phyloP scores from a whole-genome alignment of 2,329 filamentous ascomycete species.

The Epichloe amarillans region DNA sequence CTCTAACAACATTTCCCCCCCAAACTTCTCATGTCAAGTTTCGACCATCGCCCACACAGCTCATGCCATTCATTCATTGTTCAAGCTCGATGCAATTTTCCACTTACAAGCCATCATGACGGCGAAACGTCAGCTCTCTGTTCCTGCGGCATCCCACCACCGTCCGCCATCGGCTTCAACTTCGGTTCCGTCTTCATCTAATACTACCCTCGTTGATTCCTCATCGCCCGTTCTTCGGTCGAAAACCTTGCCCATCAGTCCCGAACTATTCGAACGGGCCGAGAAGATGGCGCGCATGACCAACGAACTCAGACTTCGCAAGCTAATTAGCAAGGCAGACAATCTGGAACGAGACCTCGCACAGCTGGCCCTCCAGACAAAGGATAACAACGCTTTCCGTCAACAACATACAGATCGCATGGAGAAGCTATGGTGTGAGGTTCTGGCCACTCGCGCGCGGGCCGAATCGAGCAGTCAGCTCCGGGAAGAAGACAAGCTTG shows the following conservation, averaged over 20 bases:
- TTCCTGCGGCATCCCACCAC: background rate
- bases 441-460: slow-evolving; percentile 17
- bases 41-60: too few relatives aligned
- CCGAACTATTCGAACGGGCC: slow-evolving; percentile 13
- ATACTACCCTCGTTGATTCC: background rate
- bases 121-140: slow-evolving; percentile 3
- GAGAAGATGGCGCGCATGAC: slow-evolving; percentile 24
- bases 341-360: slow-evolving; percentile 18
- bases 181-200: background rate
- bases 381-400: slow-evolving; percentile 17
- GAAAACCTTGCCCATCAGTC: background rate
- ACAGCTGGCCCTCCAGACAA: slow-evolving; percentile 13
- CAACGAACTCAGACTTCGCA: slow-evolving; percentile 22
- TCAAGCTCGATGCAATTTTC: background rate
- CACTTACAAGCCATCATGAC: background rate
- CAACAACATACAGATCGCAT: slow-evolving; percentile 17
- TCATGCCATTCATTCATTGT: background rate
- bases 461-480: slow-evolving; percentile 9
- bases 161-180: background rate
- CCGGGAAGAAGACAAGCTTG: background rate
- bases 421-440: slow-evolving; percentile 17
- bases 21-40: too few relatives aligned
- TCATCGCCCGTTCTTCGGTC: background rate
- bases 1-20: too few relatives aligned
- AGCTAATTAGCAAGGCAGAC: slow-evolving; percentile 15